Percentiles rank a stretch among this genome's conserved stretches.
These are phyloP conservation scores for Hemileia vastatrix DNA, from an alignment of 1,284 basidiomycete species.

Conservation along the genomic window DNA sequence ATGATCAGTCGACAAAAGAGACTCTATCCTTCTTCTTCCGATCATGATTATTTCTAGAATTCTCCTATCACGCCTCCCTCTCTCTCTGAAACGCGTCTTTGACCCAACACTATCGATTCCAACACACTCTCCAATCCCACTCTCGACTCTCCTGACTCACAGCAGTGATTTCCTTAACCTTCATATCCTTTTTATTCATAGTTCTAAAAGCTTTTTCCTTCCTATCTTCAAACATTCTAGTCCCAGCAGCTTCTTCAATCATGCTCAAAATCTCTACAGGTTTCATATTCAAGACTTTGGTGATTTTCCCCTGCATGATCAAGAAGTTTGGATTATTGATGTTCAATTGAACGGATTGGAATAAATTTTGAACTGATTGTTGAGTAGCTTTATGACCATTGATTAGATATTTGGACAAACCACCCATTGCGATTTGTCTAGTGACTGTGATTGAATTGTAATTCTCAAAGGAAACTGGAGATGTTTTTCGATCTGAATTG, in stretches of 20 bases:
- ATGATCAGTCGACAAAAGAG: neutral
- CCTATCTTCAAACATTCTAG: slow-evolving; percentile 96
- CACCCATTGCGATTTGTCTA: slow-evolving; percentile 87
- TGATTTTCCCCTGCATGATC: slow-evolving; percentile 81
- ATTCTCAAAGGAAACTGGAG: slow-evolving; percentile 73
- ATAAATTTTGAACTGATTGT: slow-evolving; percentile 76
- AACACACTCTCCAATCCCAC: neutral
- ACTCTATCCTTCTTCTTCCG: too few relatives aligned
- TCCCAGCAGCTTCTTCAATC: slow-evolving; percentile 97
- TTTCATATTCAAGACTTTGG: slow-evolving; percentile 89
- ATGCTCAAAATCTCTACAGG: slow-evolving; percentile 94
- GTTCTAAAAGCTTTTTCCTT: slow-evolving; percentile 96
- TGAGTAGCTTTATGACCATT: slow-evolving; percentile 93
- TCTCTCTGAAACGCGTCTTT: slow-evolving; percentile 55
- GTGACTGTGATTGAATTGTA: slow-evolving; percentile 89
- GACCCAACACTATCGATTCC: too few relatives aligned
- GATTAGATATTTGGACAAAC: slow-evolving; percentile 84
- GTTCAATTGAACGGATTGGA: slow-evolving; percentile 95
- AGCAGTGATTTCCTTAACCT: slow-evolving; percentile 75
- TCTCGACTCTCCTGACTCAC: too few relatives aligned
- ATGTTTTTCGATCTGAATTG: slow-evolving; percentile 79
- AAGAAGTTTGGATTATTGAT: slow-evolving; percentile 99
- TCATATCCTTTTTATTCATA: slow-evolving; percentile 95
- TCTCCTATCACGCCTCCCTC: slow-evolving; percentile 41
- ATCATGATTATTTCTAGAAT: too few relatives aligned